These are phyloP conservation scores for Microcos paniculata DNA, from an alignment of 345 rosid genomes.

Conservation along the genomic window DNA sequence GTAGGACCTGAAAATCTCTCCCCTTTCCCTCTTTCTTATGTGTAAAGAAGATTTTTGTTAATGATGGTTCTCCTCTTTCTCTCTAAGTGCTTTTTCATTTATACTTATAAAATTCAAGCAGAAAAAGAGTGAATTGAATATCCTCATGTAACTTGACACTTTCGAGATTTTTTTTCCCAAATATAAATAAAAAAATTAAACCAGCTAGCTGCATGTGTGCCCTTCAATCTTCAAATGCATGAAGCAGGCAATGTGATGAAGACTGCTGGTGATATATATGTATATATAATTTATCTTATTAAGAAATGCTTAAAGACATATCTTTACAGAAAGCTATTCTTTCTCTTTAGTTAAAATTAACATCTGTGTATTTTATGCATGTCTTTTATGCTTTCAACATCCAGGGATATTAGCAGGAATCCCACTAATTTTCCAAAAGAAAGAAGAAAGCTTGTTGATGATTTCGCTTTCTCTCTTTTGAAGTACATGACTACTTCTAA, in stretches of 20 bases:
- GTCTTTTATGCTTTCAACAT: slow-evolving; percentile 24
- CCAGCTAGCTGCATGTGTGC: too few species aligned
- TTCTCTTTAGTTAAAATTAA: slow-evolving; percentile 8
- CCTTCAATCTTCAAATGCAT: background rate
- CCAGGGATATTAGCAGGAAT: slow-evolving; percentile 6
- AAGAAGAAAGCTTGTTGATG: background rate
- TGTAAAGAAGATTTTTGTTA: slow-evolving; percentile 7
- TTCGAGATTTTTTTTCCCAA: background rate
- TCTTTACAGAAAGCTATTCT: slow-evolving; percentile 24
- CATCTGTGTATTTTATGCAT: background rate
- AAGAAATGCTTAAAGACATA: slow-evolving; percentile 17
- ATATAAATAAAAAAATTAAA: too few species aligned
- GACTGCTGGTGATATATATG: background rate
- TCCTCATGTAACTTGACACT: background rate
- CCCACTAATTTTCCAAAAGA: slow-evolving; percentile 20
- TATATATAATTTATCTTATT: too few species aligned
- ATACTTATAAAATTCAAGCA: background rate
- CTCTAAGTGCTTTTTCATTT: background rate
- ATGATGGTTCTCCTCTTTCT: background rate
- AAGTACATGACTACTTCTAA: slow-evolving; percentile 1
- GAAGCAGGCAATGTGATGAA: background rate
- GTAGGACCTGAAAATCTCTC: slow-evolving; percentile 1
- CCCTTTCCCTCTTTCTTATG: slow-evolving; percentile 17
- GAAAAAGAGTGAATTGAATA: background rate
- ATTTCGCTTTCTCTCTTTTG: background rate